A percentile compares a stretch with the other conserved stretches of the same genome.
phyloP scores from a whole-genome alignment of 2,329 filamentous ascomycete genomes.

The Xylariaceae sp. region DNA sequence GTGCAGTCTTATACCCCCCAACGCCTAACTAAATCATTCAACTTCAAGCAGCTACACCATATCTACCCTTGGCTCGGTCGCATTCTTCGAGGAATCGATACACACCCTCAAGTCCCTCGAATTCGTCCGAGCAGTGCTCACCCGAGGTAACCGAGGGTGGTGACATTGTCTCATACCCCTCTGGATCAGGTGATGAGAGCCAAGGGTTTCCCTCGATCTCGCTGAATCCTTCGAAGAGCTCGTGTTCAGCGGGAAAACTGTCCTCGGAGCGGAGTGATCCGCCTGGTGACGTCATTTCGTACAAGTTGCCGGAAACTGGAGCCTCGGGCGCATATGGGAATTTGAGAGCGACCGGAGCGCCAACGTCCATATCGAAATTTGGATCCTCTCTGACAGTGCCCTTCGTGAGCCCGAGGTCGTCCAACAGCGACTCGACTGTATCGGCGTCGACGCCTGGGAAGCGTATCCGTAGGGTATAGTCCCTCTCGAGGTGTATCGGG shows the following conservation, averaged over 20 bases:
- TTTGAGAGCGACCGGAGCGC: slow-evolving; percentile 69
- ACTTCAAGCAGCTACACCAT: slow-evolving; percentile 3
- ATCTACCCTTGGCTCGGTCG: slow-evolving; percentile 35
- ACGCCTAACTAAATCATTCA: slow-evolving; percentile 4
- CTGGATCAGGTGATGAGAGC: slow-evolving; percentile 41
- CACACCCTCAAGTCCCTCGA: slow-evolving; percentile 54
- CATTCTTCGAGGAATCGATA: slow-evolving; percentile 58
- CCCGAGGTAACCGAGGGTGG: slow-evolving; percentile 38
- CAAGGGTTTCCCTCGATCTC: slow-evolving; percentile 46
- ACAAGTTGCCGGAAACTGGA: slow-evolving; percentile 22
- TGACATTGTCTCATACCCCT: slow-evolving; percentile 50
- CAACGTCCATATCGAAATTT: slow-evolving; percentile 65
- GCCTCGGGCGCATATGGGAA: slow-evolving; percentile 77
- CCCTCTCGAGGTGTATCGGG: slow-evolving; percentile 68
- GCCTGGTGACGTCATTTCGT: slow-evolving; percentile 41
- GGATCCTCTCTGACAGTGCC: slow-evolving; percentile 75
- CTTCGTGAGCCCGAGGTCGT: slow-evolving; percentile 78
- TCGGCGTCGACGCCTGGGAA: slow-evolving; percentile 88
- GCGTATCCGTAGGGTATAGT: slow-evolving; percentile 68
- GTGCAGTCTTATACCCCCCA: slow-evolving; percentile 1
- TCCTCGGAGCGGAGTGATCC: slow-evolving; percentile 43
- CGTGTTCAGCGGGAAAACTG: slow-evolving; percentile 31
- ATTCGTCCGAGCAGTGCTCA: slow-evolving; percentile 44
- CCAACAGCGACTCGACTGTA: slow-evolving; percentile 77
- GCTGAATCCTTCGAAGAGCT: slow-evolving; percentile 34